Base-by-base conservation (phyloP, 2,329 filamentous ascomycete species). In the Hypoxylon rubiginosum region DNA sequence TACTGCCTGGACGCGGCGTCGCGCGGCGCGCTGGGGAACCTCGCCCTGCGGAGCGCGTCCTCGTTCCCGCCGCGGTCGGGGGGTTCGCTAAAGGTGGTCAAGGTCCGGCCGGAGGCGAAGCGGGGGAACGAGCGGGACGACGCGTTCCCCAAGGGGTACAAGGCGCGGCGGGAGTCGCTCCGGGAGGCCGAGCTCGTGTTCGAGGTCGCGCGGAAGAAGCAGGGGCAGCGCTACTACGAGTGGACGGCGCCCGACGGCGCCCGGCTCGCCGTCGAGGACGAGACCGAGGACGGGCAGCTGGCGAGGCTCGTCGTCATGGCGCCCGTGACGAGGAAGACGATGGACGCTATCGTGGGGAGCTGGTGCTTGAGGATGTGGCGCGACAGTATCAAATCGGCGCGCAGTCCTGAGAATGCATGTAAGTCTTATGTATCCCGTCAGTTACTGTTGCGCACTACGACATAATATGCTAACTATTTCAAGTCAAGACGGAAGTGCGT, bases 311-410 rank as follows among this genome's bases (percentile, higher is more conserved):
- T 72, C 9, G 51, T 74, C n/a, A 68, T 62, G n/a, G 21, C 55
- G 2, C 57, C 64, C 3, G 34, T 73, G 39, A 63, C 57, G 3
- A 61, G 70, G 48, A 50, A 41, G 36, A 62, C 48, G 13, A 53
- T 72, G 51, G 72, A 75, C 55, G 71, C 68, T 26, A 62, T 75
- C 57, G 66, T 75, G 15, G 71, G 57, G 9, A 64, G 69, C 26
- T 73, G 71, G 71, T 71, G 68, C 30, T 48, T 73, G 50, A 58
- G 68, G 13, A 58, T 72, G 30, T 73, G 71, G 71, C 66, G 62
- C 28, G 64, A 65, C 26, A 63, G 55, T 9, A 62, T 66, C 6
- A 64, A 63, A 15, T 59, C 56, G 15, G 48, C 48, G 36, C 9
- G 53, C n/a, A 52, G 54, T 36, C 30, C 55, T 17, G 15, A 17